Base-by-base conservation (phyloP, 2,329 filamentous ascomycete species). In the Zymoseptoria passerinii region DNA sequence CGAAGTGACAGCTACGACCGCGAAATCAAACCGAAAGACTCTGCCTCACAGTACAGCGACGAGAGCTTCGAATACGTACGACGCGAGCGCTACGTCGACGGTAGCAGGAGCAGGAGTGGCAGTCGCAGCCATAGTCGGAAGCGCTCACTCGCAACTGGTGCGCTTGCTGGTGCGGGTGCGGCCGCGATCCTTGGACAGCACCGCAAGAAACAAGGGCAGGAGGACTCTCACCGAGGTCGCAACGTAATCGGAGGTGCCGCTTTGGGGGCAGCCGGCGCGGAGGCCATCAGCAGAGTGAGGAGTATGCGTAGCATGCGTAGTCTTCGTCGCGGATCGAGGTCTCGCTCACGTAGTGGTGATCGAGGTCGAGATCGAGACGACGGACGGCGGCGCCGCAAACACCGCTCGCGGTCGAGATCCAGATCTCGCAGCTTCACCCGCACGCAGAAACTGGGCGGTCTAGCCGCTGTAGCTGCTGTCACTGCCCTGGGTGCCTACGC, bases 101-200 rank as follows among this genome's bases (percentile, higher is more conserved):
- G 72, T 23, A 61, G 60, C 28, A 55, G 61, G 28, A 64, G 64
- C 55, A 28, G 52, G n/a, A 50, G 28, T 13, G 52, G 59, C 16
- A 52, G 50, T 54, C 57, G 10, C 54, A 54, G 18, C 66, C 65
- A 48, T 8, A 52, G 50, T 28, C 50, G 50, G 4, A 57, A 61
- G 35, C 81, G 81, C 29, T 81, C 85, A 66, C 71, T 86, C 50
- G 83, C 83, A n/a, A 83, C 83, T 66, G 84, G 83, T 52, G 81
- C 82, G 27, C 71, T 85, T 55, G 81, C 81, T 49, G 84, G 83
- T 51, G 74, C 83, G 50, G 84, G 81, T 61, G 83, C 82, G 48
- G 83, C 82, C 44, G 82, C 84, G 63, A 72, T 86, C 40, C 64
- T 86, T 18, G 77, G 83, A 54, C 81, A 80, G 63, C 83, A 82